phyloP scores from a whole-genome alignment of 352 stramenopile genomes.

The Phytophthora palmivora region DNA sequence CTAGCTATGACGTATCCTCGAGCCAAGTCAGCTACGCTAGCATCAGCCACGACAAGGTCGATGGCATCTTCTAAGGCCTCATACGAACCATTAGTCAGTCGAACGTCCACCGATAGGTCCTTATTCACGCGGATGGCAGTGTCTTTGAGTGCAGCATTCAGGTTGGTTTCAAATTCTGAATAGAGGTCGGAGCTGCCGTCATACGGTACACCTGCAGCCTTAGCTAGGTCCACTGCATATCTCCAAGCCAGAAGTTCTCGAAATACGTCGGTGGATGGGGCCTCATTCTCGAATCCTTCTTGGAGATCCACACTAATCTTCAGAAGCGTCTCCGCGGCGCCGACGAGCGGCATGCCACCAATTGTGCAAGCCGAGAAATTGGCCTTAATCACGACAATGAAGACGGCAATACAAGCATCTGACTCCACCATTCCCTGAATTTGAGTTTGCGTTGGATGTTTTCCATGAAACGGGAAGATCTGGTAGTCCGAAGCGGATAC shows the following conservation, averaged over 20 bases:
- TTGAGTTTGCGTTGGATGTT: constrained; percentile 54
- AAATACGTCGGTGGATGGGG: constrained; percentile 41
- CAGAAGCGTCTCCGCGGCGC: constrained; percentile 59
- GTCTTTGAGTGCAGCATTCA: constrained; percentile 37
- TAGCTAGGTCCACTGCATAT: constrained; percentile 55
- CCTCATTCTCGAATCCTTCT: constrained; percentile 19
- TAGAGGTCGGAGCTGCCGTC: constrained; percentile 55
- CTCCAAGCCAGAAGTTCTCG: constrained; percentile 56
- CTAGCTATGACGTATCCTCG: constrained; percentile 29
- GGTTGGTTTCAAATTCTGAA: constrained; percentile 48
- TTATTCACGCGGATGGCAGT: constrained; percentile 44
- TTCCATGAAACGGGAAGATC: constrained; percentile 65
- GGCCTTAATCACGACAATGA: constrained; percentile 56
- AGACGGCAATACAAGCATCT: constrained; percentile 58
- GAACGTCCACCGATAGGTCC: constrained; percentile 38
- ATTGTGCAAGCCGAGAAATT: constrained; percentile 64
- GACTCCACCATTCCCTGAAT: constrained; percentile 60
- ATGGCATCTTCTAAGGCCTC: constrained; percentile 37
- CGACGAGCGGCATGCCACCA: constrained; percentile 55
- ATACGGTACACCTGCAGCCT: constrained; percentile 43
- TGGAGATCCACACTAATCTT: constrained; percentile 62
- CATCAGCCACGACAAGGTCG: constrained; percentile 30
- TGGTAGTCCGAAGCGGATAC: constrained; percentile 60
- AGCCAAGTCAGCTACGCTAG: constrained; percentile 20
- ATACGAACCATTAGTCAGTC: constrained; percentile 36